Evolutionary conservation across 495 filamentous ascomycete genomes (phyloP).

Genomic region (Parachaetomium inaequale): DNA sequence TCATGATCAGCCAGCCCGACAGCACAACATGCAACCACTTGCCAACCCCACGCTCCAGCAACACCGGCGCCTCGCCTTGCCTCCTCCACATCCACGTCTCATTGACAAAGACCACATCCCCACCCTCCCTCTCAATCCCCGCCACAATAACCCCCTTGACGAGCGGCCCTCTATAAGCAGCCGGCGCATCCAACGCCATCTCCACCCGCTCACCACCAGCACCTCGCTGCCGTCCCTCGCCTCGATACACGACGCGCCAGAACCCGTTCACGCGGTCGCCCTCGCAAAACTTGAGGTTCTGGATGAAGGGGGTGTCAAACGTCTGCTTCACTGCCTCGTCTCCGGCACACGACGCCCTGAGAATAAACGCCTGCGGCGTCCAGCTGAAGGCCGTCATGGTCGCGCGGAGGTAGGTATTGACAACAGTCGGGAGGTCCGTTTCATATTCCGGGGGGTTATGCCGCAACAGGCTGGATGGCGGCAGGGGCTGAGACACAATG

Average conservation of each 20-base stretch:
- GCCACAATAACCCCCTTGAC: constrained; percentile 29
- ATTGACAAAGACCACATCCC: constrained; percentile 26
- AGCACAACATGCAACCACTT: constrained; percentile 30
- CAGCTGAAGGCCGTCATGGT: constrained; percentile 33
- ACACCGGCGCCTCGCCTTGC: constrained; percentile 18
- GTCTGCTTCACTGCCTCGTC: constrained; percentile 15
- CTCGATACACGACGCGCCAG: constrained; percentile 21
- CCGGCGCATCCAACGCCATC: constrained; percentile 29
- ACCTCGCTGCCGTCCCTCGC: not conserved
- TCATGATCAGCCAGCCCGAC: constrained; percentile 33
- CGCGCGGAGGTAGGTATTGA: constrained; percentile 28
- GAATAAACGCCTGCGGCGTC: constrained; percentile 34
- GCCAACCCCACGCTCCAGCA: constrained; percentile 28
- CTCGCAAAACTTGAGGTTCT: constrained; percentile 17
- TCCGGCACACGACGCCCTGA: constrained; percentile 14
- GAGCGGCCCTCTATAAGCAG: constrained; percentile 27
- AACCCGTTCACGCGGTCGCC: constrained; percentile 35
- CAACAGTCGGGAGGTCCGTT: constrained; percentile 4
- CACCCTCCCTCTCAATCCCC: constrained; percentile 18
- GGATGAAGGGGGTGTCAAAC: constrained; percentile 26
- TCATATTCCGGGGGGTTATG: too few relatives aligned
- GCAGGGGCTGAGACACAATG: constrained; percentile 23
- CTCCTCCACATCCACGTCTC: constrained; percentile 37
- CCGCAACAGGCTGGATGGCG: not conserved
- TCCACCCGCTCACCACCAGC: constrained; percentile 20